Percentiles rank a stretch among this genome's conserved stretches.
Conservation (phyloP, 2,329 filamentous ascomycete genomes). For the Setomelanomma holmii region DNA sequence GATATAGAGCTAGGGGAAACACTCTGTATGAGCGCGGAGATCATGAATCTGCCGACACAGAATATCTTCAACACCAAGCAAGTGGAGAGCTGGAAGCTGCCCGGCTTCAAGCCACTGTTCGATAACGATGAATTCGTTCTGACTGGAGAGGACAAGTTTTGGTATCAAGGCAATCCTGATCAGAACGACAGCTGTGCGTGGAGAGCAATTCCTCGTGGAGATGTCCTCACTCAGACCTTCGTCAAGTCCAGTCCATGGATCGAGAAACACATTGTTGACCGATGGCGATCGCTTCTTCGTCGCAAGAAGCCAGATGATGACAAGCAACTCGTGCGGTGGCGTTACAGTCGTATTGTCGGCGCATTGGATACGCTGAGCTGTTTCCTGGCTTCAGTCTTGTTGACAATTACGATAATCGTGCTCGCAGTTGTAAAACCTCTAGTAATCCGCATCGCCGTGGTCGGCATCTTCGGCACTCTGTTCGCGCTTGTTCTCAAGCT, state of each 20-base stretch:
- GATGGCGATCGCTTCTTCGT: neutral
- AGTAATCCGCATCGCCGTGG: constrained; percentile 1
- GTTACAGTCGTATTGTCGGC: neutral
- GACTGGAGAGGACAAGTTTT: constrained; percentile 8
- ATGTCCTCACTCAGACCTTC: constrained; percentile 3
- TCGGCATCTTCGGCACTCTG: constrained; percentile 10
- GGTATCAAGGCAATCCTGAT: constrained; percentile 6
- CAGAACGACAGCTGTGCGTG: constrained; percentile 8
- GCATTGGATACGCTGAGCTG: constrained; percentile 5
- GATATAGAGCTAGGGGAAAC: constrained; percentile 2
- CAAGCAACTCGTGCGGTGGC: neutral
- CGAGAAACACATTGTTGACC: constrained; percentile 8
- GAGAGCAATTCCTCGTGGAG: constrained; percentile 1
- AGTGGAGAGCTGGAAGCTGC: neutral
- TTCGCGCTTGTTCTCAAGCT: constrained; percentile 12
- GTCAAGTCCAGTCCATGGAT: constrained; percentile 4
- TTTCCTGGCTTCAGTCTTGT: neutral
- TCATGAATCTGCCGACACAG: constrained; percentile 14
- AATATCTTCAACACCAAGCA: constrained; percentile 2
- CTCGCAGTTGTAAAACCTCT: neutral
- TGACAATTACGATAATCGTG: neutral
- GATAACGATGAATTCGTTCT: constrained; percentile 8
- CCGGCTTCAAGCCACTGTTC: constrained; percentile 1
- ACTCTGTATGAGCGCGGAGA: constrained; percentile 10
- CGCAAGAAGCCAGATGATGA: neutral